A percentile compares a stretch with the other conserved stretches of the same genome.
Conservation (phyloP, 495 filamentous ascomycete species). For the Penicillium herquei region DNA sequence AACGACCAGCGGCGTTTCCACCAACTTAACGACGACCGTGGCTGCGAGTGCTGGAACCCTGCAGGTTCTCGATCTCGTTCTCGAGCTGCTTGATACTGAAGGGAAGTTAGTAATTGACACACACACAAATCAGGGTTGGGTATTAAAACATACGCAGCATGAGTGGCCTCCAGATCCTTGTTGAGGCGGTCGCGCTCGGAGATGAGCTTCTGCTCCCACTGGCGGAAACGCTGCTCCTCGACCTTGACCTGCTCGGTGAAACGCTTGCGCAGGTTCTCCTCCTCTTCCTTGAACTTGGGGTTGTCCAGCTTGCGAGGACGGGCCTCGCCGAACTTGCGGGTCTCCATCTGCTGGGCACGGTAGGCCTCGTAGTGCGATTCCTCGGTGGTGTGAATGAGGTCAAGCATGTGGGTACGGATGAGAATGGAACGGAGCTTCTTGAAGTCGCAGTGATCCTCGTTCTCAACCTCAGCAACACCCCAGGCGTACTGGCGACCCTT, state of each 20-base stretch:
- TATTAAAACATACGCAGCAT: constrained; percentile 68
- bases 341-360: constrained; percentile 99
- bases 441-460: constrained; percentile 99
- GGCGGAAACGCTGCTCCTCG: constrained; percentile 96
- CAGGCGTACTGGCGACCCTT: constrained; percentile 99
- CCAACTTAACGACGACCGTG: constrained; percentile 83
- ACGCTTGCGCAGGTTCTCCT: constrained; percentile 94
- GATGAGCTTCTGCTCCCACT: constrained; percentile 99
- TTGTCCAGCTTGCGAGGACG: constrained; percentile 97
- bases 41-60: constrained; percentile 88
- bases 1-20: constrained; percentile 24
- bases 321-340: constrained; percentile 97
- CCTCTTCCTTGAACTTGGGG: constrained; percentile 99
- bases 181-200: constrained; percentile 96
- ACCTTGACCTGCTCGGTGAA: constrained; percentile 99
- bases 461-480: constrained; percentile 99
- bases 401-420: constrained; percentile 99
- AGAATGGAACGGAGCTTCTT: constrained; percentile 99
- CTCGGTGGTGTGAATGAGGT: constrained; percentile 98
- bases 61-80: constrained; percentile 86
- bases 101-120: constrained; percentile 25
- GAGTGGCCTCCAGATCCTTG: constrained; percentile 97
- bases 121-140: neutral
- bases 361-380: constrained; percentile 99
- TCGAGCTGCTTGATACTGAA: constrained; percentile 89